Conservation (phyloP, 192 early-diverging fungal species). For the Rhizoclosmatium sp. region DNA sequence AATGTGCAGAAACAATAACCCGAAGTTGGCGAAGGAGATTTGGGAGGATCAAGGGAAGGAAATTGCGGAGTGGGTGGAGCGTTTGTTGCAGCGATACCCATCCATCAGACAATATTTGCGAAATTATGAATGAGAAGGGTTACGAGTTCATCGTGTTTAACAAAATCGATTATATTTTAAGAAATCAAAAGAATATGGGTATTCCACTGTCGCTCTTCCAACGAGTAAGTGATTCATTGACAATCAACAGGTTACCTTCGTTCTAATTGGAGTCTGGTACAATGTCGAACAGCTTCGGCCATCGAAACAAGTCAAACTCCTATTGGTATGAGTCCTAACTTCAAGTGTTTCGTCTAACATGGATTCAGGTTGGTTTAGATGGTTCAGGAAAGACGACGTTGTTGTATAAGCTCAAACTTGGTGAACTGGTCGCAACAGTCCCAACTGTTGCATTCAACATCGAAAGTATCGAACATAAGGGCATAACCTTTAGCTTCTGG, state of each 20-base stretch:
- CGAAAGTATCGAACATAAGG: constrained; percentile 97
- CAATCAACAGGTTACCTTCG: too few species aligned
- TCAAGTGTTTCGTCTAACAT: too few species aligned
- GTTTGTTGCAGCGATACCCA: constrained; percentile 23
- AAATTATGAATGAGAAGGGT: constrained; percentile 7
- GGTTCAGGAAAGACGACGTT: constrained; percentile 88
- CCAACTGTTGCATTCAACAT: constrained; percentile 91
- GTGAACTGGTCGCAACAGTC: constrained; percentile 98
- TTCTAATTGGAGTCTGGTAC: too few species aligned
- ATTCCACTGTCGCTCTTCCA: too few species aligned
- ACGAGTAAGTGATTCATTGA: too few species aligned
- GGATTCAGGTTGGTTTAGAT: constrained; percentile 57
- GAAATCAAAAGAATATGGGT: too few species aligned
- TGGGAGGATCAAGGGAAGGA: constrained; percentile 45
- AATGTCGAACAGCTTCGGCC: too few species aligned
- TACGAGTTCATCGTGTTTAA: neutral
- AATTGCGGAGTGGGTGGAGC: constrained; percentile 37
- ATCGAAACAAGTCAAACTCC: too few species aligned
- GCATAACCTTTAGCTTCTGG: constrained; percentile 97
- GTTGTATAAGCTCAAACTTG: constrained; percentile 97
- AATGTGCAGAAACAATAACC: constrained; percentile 34
- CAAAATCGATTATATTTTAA: too few species aligned
- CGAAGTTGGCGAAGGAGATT: constrained; percentile 30
- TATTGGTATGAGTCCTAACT: too few species aligned
- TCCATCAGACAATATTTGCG: constrained; percentile 6